Conservation (phyloP, 768 basidiomycete species). For the Infundibulicybe gibba region DNA sequence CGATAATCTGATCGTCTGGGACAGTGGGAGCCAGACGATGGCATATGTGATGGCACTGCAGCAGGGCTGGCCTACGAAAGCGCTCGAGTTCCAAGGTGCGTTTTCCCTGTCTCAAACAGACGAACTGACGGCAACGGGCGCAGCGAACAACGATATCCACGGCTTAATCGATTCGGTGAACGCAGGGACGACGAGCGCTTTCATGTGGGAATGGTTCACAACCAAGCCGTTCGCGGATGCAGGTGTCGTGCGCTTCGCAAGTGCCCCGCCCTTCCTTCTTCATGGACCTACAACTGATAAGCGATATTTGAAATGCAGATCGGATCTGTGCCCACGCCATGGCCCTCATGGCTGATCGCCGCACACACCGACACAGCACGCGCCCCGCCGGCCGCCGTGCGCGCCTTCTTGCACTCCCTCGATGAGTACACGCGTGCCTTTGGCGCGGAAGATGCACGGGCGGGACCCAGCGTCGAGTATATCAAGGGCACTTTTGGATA, state of each 20-base stretch:
- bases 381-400: constrained; percentile 45
- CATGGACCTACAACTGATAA: not conserved
- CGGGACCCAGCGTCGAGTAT: constrained; percentile 63
- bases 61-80: constrained; percentile 69
- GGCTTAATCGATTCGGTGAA: constrained; percentile 86
- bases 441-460: constrained; percentile 52
- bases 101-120: not conserved
- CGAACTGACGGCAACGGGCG: not conserved
- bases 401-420: constrained; percentile 59
- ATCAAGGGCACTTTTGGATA: constrained; percentile 81
- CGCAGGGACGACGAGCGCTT: constrained; percentile 81
- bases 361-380: constrained; percentile 68
- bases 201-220: constrained; percentile 95
- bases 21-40: constrained; percentile 90
- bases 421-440: constrained; percentile 67
- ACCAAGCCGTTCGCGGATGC: constrained; percentile 71
- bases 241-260: constrained; percentile 79
- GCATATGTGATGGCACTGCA: constrained; percentile 92
- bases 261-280: constrained; percentile 22
- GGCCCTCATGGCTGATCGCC: constrained; percentile 96
- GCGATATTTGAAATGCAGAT: no score
- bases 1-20: not conserved
- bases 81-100: constrained; percentile 69
- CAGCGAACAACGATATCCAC: constrained; percentile 80
- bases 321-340: constrained; percentile 85